Evolutionary conservation across 1,139 yeast genomes (phyloP), one percentile per base, ranked within the genome.

Genomic region (Pichia norvegensis): DNA sequence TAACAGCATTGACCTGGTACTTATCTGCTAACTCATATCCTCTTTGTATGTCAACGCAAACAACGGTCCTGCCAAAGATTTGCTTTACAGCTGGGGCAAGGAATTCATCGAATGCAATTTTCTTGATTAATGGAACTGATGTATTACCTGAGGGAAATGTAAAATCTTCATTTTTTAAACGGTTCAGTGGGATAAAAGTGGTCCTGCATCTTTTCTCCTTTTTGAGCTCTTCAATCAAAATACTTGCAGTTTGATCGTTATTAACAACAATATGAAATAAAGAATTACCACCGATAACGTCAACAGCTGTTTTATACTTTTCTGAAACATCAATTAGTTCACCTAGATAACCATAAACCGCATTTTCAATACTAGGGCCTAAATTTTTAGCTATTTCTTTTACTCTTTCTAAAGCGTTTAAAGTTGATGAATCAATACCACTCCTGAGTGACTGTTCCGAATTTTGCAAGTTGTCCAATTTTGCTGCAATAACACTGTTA

Each of bases 211-310:
- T 72, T 52, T 77, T 79, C 47, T 76, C 78, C 45, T 85, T 71
- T n/a, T 73, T 72, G 49, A 92, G 68, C 58, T 86, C 94, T 41
- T 82, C 81, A 82, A 92, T 83, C 3, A 92, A 64, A 14, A 74
- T 60, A 5, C 87, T 72, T 0, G 97, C 97, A 1, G 96, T 86
- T 41, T 76, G 80, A 55, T 90, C 97, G 40, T 74, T 80, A 58
- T 88, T 96, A 16, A 92, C 97, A 16, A 92, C 94, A 36, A 90
- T 78, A 62, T 92, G 88, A 59, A 88, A 90, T 42, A 92, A 67
- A 3, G 95, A 76, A 51, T 78, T 81, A 2, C 97, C 97, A 14
- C 95, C 97, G 40, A 87, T 76, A 6, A 85, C 92, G 60, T 90
- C 97, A 1, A 85, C 84, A 1, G 97, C 95, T 1, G 81, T 75